Conservation (phyloP, 371 early-diverging fungal species). For the Mucor mucedo region DNA sequence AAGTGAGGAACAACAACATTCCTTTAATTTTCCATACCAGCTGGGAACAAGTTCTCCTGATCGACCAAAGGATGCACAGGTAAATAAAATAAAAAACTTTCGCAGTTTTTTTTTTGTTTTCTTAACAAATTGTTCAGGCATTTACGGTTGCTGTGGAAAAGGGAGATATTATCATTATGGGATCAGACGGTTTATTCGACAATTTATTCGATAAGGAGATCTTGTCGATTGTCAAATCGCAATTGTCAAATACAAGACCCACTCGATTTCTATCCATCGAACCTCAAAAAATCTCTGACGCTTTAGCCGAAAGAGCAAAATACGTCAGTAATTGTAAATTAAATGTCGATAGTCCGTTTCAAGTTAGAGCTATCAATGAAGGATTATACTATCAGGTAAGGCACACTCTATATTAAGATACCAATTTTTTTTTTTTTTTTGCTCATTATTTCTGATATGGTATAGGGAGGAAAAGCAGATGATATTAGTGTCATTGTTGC, state of each 20-base stretch:
- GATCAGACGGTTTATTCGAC: conserved; percentile 80
- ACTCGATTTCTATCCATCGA: conserved; percentile 29
- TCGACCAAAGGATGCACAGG: conserved; percentile 71
- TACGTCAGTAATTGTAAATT: conserved; percentile 80
- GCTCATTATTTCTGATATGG: too few species aligned
- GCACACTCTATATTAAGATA: too few species aligned
- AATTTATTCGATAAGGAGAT: conserved; percentile 84
- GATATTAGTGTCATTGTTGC: too few species aligned
- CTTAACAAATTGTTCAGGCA: conserved; percentile 7
- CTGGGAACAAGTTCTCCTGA: conserved; percentile 70
- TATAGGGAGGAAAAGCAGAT: too few species aligned
- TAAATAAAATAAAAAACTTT: conserved; percentile 11
- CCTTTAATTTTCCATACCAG: conserved; percentile 81
- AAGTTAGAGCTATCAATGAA: conserved; percentile 79
- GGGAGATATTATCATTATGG: conserved; percentile 77
- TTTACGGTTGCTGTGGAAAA: conserved; percentile 78
- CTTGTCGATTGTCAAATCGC: conserved; percentile 33
- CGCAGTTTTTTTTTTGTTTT: background rate
- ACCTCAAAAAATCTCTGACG: conserved; percentile 79
- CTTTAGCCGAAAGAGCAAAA: conserved; percentile 78
- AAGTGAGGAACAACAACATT: conserved; percentile 86
- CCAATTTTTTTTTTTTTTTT: too few species aligned
- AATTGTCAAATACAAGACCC: conserved; percentile 16
- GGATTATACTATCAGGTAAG: conserved; percentile 72
- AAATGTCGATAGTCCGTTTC: conserved; percentile 85